Percentiles rank a stretch among this genome's conserved stretches.
phyloP scores from a whole-genome alignment of 306 rosid genomes.

The Vigna mungo region DNA sequence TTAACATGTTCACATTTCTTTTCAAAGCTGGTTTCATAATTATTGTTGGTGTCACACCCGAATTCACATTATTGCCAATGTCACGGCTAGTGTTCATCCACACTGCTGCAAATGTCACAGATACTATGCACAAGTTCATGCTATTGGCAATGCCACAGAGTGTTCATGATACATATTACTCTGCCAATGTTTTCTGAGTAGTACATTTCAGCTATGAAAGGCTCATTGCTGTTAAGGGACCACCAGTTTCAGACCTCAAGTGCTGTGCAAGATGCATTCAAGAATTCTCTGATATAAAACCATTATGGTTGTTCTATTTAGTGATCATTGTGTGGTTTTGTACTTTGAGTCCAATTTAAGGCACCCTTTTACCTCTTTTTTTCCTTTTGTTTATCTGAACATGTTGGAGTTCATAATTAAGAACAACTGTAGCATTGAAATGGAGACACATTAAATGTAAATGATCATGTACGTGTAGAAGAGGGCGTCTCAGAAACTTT shows the following conservation, averaged over 20 bases:
- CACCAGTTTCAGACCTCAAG: conserved; percentile 21
- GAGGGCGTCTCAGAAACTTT: not conserved
- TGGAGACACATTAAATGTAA: conserved; percentile 14
- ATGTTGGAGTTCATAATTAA: not conserved
- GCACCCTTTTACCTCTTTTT: not conserved
- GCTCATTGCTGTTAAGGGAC: conserved; percentile 19
- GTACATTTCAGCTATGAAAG: conserved; percentile 10
- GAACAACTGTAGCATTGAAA: not conserved
- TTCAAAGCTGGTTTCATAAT: not conserved
- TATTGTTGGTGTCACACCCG: conserved; percentile 36
- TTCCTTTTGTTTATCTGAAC: not conserved
- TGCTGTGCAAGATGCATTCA: not conserved
- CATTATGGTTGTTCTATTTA: conserved; percentile 1
- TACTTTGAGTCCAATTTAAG: conserved; percentile 46
- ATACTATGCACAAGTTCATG: not conserved
- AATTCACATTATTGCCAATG: conserved; percentile 38
- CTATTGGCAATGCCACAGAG: not conserved
- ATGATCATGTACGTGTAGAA: not conserved
- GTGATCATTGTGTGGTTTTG: conserved; percentile 30
- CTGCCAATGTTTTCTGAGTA: conserved; percentile 7
- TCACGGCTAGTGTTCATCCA: conserved; percentile 31
- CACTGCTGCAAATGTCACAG: conserved; percentile 3
- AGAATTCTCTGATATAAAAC: conserved; percentile 21
- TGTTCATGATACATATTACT: not conserved
- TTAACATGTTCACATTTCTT: conserved; percentile 35